Conservation (phyloP, 2,329 filamentous ascomycete species). For the Canariomyces notabilis region DNA sequence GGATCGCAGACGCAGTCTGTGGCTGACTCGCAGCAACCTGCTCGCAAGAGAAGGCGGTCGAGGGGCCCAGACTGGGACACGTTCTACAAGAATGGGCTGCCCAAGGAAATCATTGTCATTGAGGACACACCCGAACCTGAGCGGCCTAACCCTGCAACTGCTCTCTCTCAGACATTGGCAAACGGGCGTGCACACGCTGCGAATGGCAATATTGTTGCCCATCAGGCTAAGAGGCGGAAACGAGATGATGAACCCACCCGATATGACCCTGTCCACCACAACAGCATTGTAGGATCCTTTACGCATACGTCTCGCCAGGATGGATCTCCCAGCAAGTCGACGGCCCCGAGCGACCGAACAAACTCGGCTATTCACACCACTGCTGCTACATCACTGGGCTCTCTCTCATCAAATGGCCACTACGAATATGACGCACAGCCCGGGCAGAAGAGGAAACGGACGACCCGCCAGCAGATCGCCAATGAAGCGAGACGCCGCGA, state of each 20-base stretch:
- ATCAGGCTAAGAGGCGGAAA: constrained; percentile 69
- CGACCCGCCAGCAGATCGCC: constrained; percentile 71
- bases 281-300: constrained; percentile 61
- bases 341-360: constrained; percentile 76
- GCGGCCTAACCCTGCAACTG: constrained; percentile 33
- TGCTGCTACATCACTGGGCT: constrained; percentile 79
- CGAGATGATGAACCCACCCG: constrained; percentile 52
- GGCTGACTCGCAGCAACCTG: constrained; percentile 29
- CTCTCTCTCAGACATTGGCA: constrained; percentile 25
- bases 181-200: constrained; percentile 36
- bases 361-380: constrained; percentile 78
- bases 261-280: constrained; percentile 70
- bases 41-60: constrained; percentile 51
- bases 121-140: constrained; percentile 64
- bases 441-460: constrained; percentile 87
- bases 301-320: constrained; percentile 67
- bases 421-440: constrained; percentile 62
- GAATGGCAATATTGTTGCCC: constrained; percentile 33
- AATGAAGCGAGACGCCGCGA: constrained; percentile 79
- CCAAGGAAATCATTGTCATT: constrained; percentile 82
- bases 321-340: constrained; percentile 61
- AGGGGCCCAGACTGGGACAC: constrained; percentile 70
- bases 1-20: constrained; percentile 30
- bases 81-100: constrained; percentile 79
- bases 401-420: constrained; percentile 55